Evolutionary conservation across 495 filamentous ascomycete species (phyloP), one percentile per base, ranked within the genome.

Genomic region (Wilcoxina mikolae): DNA sequence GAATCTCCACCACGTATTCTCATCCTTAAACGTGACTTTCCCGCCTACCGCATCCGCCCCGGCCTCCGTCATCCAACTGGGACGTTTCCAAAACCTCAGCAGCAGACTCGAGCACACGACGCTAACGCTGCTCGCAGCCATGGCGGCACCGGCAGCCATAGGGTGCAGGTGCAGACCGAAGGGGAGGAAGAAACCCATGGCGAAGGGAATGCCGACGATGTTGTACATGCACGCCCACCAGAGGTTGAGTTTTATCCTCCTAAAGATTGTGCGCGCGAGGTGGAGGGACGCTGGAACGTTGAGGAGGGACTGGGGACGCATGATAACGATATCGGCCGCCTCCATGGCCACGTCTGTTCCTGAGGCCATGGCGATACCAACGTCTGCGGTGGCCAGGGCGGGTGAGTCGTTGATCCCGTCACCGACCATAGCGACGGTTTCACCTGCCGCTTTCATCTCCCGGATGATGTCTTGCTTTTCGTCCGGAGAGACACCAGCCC

Each of bases 321-420:
- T 96, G 24, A 99, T 79, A 11, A 96, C 90, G 5, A 99, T 81
- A 60, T 94, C 86, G 1, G 91, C 93, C 3, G 91, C 91, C 71
- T 99, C 91, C 80, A 99, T 90, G 35, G 91, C 91, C 1, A 99
- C 90, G 68, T 99, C 91, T 0, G 91, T 96, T 53, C 91, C 91
- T 0, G 81, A 85, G 17, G 84, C 77, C 65, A 99, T 83, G 17
- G 89, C 87, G 61, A 99, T 94, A 55, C 91, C 91, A 41, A 96
- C 80, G 56, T 88, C 78, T 26, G 91, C 88, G 1, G 87, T 94
- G 15, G 90, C 91, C 1, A 99, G 77, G 1, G 91, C 91, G 0
- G 91, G 91, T 0, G 90, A 95, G 73, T 99, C 91, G 68, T 99
- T 99, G 75, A 99, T 95, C 33, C 91, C 91, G 65, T 99, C 91